Evolutionary conservation across 2,329 filamentous ascomycete genomes (phyloP), one percentile per base, ranked within the genome.

Genomic region (Lasiodiplodia sp.): DNA sequence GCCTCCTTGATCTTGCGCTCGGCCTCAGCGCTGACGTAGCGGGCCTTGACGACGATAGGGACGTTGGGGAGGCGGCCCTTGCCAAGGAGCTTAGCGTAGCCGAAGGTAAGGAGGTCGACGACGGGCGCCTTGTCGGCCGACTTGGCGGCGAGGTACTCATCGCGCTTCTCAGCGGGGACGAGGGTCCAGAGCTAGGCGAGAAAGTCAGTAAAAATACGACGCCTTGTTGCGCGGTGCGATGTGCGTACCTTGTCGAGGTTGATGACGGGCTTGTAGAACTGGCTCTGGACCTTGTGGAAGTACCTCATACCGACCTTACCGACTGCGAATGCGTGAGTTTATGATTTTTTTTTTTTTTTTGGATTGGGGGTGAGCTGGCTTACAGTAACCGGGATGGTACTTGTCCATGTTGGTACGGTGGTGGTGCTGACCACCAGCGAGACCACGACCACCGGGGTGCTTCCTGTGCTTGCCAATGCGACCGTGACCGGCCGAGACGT

Each of bases 381-480:
- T 25, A 25, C 25, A 28, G 25, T 28, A 28, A 28, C 25, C 25
- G 92, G 78, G 95, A 83, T 97, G 93, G 91, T 95, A 93, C 86
- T 95, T 94, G 84, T 93, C 91, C 79, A 94, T 87, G 87, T 96
- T 97, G 81, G 93, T 97, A 77, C 93, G 86, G 90, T 96, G 93
- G 87, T 99, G 96, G 88, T 99, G 96, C 87, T 55, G 8, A 10
- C 31, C 31, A 34, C 31, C 95, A 83, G 96, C 96, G 86, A 92
- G 92, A 63, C 57, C 67, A 80, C 87, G 87, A 87, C 88, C 88
- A 88, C 88, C 88, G 80, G 89, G 89, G 79, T 90, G 87, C 82
- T 99, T 98, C 83, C 96, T 89, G 92, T 97, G 94, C 92, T 98
- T 98, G 84, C 96, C 96, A 83, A 98, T 84, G 89, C 94, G 94